Conservation (phyloP, 2,329 filamentous ascomycete species). For the Cadophora malorum region DNA sequence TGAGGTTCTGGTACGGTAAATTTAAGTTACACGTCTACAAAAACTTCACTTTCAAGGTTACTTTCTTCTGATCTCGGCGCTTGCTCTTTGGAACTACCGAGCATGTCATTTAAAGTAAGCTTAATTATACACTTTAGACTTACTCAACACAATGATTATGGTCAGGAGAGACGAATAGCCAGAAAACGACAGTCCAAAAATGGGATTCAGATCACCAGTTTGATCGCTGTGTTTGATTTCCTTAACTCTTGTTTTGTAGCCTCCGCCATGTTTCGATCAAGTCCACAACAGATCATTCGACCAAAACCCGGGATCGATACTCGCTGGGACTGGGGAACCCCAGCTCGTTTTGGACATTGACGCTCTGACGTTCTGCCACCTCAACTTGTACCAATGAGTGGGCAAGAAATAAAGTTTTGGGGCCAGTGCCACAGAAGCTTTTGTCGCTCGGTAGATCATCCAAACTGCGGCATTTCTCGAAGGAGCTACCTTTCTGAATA, state of each 20-base stretch:
- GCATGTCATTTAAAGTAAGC: neutral
- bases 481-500: neutral
- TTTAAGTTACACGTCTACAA: too few relatives aligned
- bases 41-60: neutral
- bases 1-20: neutral
- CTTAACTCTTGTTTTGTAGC: conserved; percentile 5
- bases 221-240: conserved; percentile 21
- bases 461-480: neutral
- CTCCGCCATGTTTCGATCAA: neutral
- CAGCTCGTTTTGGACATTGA: neutral
- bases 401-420: too few relatives aligned
- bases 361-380: neutral
- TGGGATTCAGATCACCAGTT: neutral
- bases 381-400: neutral
- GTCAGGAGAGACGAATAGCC: neutral
- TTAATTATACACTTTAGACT: neutral
- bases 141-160: neutral
- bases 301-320: neutral
- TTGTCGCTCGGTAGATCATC: neutral
- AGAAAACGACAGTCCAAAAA: neutral
- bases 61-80: neutral
- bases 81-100: neutral
- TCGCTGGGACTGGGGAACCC: neutral
- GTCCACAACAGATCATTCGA: neutral
- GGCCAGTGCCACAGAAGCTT: neutral